phyloP scores from a whole-genome alignment of 495 filamentous ascomycete species.

The Rhypophila decipiens region DNA sequence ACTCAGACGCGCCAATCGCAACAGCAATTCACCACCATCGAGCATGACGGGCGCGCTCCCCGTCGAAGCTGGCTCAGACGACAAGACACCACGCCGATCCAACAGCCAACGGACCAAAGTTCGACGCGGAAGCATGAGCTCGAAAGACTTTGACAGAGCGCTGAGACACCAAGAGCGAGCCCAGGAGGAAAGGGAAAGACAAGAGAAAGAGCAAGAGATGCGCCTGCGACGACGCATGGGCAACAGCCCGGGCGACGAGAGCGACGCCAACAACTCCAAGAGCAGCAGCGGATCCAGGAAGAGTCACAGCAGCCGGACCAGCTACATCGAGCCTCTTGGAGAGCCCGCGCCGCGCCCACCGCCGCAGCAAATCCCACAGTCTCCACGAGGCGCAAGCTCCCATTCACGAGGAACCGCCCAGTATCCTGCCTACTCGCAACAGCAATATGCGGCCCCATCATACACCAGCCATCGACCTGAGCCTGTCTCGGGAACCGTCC shows the following conservation, averaged over 20 bases:
- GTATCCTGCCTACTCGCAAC: constrained; percentile 9
- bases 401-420: constrained; percentile 13
- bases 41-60: constrained; percentile 15
- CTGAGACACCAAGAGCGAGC: constrained; percentile 18
- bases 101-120: constrained; percentile 17
- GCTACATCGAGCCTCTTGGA: constrained; percentile 32
- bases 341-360: constrained; percentile 21
- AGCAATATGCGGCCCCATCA: constrained; percentile 9
- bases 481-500: not conserved
- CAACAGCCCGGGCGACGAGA: constrained; percentile 19
- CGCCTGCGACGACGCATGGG: constrained; percentile 24
- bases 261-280: constrained; percentile 22
- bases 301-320: constrained; percentile 17
- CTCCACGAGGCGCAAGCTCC: constrained; percentile 5
- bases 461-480: constrained; percentile 16
- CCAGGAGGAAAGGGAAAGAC: constrained; percentile 12
- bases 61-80: constrained; percentile 17
- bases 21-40: constrained; percentile 17
- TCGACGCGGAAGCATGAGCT: not conserved
- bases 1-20: constrained; percentile 11
- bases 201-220: constrained; percentile 17
- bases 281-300: constrained; percentile 15
- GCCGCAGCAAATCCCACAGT: constrained; percentile 3
- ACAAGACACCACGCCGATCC: constrained; percentile 24
- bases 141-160: constrained; percentile 9